Percentiles rank a stretch among this genome's conserved stretches.
Conservation (phyloP, 352 stramenopile species). For the Globisporangium solare region DNA sequence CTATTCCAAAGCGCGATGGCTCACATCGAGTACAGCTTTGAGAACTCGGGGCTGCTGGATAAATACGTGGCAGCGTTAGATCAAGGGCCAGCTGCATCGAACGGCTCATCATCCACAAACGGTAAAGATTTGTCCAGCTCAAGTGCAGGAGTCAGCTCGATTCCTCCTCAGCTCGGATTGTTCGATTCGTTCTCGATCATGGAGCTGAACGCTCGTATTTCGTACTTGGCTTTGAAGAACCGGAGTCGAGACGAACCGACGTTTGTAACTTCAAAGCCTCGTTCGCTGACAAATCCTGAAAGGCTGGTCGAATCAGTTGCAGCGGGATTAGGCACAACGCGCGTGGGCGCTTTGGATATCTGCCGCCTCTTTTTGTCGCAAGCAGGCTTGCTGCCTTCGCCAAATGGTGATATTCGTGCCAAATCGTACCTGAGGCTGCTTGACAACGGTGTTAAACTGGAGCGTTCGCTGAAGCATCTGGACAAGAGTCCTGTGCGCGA, state of each 20-base stretch:
- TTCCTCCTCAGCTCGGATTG: constrained; percentile 70
- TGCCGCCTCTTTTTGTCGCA: constrained; percentile 82
- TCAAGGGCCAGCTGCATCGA: constrained; percentile 21
- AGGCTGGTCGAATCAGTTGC: constrained; percentile 26
- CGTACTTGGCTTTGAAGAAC: constrained; percentile 43
- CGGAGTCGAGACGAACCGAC: constrained; percentile 36
- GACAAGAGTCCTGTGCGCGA: constrained; percentile 85
- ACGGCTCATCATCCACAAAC: constrained; percentile 2
- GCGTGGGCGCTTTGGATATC: constrained; percentile 68
- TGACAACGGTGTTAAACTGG: constrained; percentile 69
- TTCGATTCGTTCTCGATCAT: constrained; percentile 87
- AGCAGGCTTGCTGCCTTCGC: constrained; percentile 54
- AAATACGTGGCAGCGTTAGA: constrained; percentile 77
- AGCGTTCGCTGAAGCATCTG: constrained; percentile 76
- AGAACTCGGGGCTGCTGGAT: constrained; percentile 62
- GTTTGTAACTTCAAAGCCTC: constrained; percentile 37
- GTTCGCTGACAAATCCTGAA: constrained; percentile 19
- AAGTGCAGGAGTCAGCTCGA: constrained; percentile 12
- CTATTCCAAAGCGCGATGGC: constrained; percentile 71
- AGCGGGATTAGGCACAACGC: constrained; percentile 29
- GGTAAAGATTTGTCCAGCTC: constrained; percentile 16
- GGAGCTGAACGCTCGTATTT: constrained; percentile 81
- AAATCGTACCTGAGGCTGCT: constrained; percentile 60
- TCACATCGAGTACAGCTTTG: constrained; percentile 66
- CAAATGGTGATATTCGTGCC: constrained; percentile 50